Evolutionary conservation across 495 filamentous ascomycete genomes (phyloP).

Genomic region (Amniculicola lignicola): DNA sequence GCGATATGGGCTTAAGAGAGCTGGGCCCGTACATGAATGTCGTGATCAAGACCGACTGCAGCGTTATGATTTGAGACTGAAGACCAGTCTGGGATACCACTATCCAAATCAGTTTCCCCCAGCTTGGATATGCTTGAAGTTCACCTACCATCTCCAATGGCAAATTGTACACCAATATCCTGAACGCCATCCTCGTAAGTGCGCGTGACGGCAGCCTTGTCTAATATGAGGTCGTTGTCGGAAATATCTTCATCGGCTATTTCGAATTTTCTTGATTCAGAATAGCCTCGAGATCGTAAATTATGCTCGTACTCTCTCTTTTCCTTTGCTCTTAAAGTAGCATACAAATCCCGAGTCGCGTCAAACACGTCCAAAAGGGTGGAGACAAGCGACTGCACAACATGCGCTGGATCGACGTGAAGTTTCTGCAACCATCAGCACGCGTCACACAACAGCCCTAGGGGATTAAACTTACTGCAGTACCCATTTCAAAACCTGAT

Average conservation of each 20-base stretch:
- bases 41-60: conserved; percentile 25
- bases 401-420: conserved; percentile 20
- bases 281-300: conserved; percentile 21
- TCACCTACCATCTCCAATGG: conserved; percentile 28
- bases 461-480: conserved; percentile 11
- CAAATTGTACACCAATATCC: conserved; percentile 20
- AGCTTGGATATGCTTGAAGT: background rate
- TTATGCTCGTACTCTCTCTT: conserved; percentile 25
- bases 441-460: background rate
- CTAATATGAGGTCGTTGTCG: conserved; percentile 14
- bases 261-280: conserved; percentile 11
- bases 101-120: background rate
- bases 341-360: conserved; percentile 25
- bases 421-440: conserved; percentile 21
- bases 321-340: conserved; percentile 22
- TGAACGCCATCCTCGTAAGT: conserved; percentile 21
- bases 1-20: conserved; percentile 30
- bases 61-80: conserved; percentile 27
- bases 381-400: conserved; percentile 27
- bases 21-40: conserved; percentile 31
- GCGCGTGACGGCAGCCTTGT: conserved; percentile 26
- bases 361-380: conserved; percentile 23
- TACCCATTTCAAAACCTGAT: conserved; percentile 15
- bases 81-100: conserved; percentile 29
- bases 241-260: conserved; percentile 11